These are phyloP conservation scores for Calonectria honghensis DNA, from an alignment of 2,329 filamentous ascomycete genomes.

Conservation along the genomic window DNA sequence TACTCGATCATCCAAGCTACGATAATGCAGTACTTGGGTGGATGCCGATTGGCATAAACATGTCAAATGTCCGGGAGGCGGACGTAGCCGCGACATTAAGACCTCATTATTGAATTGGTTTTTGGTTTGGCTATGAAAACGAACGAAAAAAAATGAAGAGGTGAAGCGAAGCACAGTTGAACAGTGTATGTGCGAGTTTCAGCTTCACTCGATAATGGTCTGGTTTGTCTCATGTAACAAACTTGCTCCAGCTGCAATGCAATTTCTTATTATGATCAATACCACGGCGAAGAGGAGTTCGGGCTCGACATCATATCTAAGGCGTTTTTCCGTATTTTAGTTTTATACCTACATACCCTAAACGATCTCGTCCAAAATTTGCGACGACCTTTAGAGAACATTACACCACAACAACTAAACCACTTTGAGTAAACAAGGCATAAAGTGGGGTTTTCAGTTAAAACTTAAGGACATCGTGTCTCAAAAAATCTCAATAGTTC, in stretches of 20 bases:
- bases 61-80: constrained; percentile 28
- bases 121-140: not conserved
- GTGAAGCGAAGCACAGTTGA: not conserved
- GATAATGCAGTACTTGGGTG: constrained; percentile 30
- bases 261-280: not conserved
- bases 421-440: too few species aligned
- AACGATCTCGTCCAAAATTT: not conserved
- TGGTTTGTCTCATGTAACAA: not conserved
- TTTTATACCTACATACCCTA: not conserved
- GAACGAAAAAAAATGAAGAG: not conserved
- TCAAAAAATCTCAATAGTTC: not conserved
- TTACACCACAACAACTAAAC: not conserved
- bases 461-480: not conserved
- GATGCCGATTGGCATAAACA: constrained; percentile 35
- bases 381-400: not conserved
- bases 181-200: not conserved
- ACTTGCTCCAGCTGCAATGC: not conserved
- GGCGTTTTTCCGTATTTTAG: not conserved
- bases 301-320: not conserved
- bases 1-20: not conserved
- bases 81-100: constrained; percentile 19
- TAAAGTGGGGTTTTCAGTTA: not conserved
- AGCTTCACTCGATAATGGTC: not conserved
- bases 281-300: not conserved
- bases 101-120: not conserved